phyloP scores from a whole-genome alignment of 1,139 yeast genomes.

The Hyphopichia wangnamkhiaoensis region DNA sequence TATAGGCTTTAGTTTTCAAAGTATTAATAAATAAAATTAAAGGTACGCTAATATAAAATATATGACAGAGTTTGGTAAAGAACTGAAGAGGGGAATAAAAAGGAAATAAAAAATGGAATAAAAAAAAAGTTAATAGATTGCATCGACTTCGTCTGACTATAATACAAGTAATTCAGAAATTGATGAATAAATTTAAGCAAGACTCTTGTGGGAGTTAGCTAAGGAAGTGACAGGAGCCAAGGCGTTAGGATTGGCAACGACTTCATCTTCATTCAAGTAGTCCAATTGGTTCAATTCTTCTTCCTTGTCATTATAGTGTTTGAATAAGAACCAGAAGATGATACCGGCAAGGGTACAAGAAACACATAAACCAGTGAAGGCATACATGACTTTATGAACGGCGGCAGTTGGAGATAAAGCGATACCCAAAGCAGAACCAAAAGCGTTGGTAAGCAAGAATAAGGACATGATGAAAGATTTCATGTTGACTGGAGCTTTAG shows the following conservation, averaged over 20 bases:
- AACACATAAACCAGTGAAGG: constrained; percentile 61
- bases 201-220: constrained; percentile 22
- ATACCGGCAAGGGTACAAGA: constrained; percentile 62
- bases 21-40: no score
- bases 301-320: constrained; percentile 56
- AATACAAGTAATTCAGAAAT: background rate
- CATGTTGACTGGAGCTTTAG: constrained; percentile 68
- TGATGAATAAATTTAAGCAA: constrained; percentile 6
- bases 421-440: constrained; percentile 73
- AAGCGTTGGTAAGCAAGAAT: constrained; percentile 60
- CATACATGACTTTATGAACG: constrained; percentile 71
- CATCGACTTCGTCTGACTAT: no score
- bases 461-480: constrained; percentile 66
- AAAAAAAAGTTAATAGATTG: no score
- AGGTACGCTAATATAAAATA: background rate
- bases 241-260: constrained; percentile 10
- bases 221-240: constrained; percentile 24
- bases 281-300: constrained; percentile 64
- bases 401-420: constrained; percentile 66
- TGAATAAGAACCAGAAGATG: constrained; percentile 63
- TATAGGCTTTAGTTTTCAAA: no score
- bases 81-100: background rate
- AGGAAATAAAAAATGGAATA: no score
- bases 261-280: constrained; percentile 21
- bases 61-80: background rate